A percentile compares a stretch with the other conserved stretches of the same genome.
Evolutionary conservation across 768 basidiomycete species (phyloP).

Genomic region (Scleroderma bovista): DNA sequence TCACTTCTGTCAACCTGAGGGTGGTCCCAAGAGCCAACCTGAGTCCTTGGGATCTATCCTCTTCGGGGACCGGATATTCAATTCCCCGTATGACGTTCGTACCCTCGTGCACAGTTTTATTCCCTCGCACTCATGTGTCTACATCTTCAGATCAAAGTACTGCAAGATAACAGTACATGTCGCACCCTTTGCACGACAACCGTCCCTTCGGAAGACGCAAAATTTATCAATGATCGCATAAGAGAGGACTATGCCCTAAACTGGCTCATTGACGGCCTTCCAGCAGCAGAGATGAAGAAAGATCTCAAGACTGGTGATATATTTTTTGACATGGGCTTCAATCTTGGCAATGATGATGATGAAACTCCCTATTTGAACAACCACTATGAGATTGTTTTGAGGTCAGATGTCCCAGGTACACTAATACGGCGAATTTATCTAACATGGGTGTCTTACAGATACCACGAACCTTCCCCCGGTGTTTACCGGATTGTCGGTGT

Average conservation of each 20-base stretch:
- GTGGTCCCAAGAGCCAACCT: constrained; percentile 66
- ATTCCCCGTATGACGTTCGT: constrained; percentile 81
- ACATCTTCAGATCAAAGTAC: constrained; percentile 67
- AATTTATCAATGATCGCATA: constrained; percentile 89
- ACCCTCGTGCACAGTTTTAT: neutral
- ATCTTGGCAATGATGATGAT: constrained; percentile 72
- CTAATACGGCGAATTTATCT: neutral
- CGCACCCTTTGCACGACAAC: constrained; percentile 59
- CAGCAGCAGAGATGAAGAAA: constrained; percentile 87
- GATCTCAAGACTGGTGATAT: constrained; percentile 75
- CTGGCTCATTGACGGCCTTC: constrained; percentile 92
- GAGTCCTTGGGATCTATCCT: constrained; percentile 90
- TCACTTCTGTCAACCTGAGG: constrained; percentile 78
- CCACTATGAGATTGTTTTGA: constrained; percentile 83
- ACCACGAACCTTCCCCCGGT: constrained; percentile 65
- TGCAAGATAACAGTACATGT: constrained; percentile 71
- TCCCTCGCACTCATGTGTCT: constrained; percentile 6
- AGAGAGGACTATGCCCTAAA: constrained; percentile 90
- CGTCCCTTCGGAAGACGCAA: constrained; percentile 67
- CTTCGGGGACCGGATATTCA: constrained; percentile 95
- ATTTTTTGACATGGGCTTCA: constrained; percentile 94
- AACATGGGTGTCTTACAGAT: constrained; percentile 41
- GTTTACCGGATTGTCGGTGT: constrained; percentile 90
- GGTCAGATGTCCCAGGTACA: constrained; percentile 35
- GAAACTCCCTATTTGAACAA: constrained; percentile 77